These are phyloP conservation scores for Sphaerulina populicola DNA, from an alignment of 2,329 filamentous ascomycete genomes.

Conservation along the genomic window DNA sequence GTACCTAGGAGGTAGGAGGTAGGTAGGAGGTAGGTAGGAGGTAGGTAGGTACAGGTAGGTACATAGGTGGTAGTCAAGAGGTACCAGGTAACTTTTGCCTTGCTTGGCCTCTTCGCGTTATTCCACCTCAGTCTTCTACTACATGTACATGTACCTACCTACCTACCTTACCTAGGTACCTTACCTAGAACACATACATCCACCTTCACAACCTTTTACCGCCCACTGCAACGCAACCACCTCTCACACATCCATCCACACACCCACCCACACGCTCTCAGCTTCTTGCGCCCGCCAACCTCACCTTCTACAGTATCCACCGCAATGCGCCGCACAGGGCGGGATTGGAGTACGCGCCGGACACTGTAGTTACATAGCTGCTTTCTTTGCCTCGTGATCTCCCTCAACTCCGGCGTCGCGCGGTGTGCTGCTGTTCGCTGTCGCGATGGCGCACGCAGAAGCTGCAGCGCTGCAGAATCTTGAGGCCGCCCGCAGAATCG, in stretches of 20 bases:
- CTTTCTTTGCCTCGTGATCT: conserved; percentile 22
- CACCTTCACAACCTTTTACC: conserved; percentile 2
- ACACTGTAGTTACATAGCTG: conserved; percentile 24
- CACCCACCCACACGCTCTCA: background rate
- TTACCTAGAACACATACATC: too few relatives aligned
- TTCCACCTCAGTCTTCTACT: background rate
- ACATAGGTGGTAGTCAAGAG: too few relatives aligned
- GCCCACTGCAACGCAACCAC: background rate
- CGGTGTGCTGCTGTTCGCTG: conserved; percentile 4
- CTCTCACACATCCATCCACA: background rate
- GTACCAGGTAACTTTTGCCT: background rate
- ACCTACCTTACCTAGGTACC: too few relatives aligned
- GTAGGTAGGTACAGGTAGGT: too few relatives aligned
- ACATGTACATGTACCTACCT: too few relatives aligned
- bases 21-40: too few relatives aligned
- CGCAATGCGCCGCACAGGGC: conserved; percentile 13
- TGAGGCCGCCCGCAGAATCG: conserved; percentile 80
- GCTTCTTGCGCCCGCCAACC: background rate
- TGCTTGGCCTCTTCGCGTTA: background rate
- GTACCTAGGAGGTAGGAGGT: too few relatives aligned
- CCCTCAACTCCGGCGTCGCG: conserved; percentile 9
- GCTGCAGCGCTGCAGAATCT: conserved; percentile 75
- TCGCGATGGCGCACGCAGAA: conserved; percentile 33
- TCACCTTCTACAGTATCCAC: conserved; percentile 1
- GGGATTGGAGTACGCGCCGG: conserved; percentile 9